Base-by-base conservation (phyloP, 176 grass and related monocot species). In the Panicum miliaceum region DNA sequence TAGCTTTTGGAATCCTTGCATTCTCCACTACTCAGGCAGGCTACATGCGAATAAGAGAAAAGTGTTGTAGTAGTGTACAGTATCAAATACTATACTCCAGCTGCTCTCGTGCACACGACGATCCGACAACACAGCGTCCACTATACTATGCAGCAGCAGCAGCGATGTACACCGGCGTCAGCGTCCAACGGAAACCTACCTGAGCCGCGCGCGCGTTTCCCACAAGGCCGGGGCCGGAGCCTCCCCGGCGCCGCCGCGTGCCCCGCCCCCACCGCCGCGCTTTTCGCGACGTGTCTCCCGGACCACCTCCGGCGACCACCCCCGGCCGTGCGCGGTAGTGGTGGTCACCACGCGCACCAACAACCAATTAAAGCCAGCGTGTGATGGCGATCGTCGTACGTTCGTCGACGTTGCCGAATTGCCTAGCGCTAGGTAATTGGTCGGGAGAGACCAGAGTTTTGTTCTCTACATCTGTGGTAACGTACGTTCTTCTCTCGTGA, bases 91-190 rank as follows among this genome's bases (percentile, higher is more conserved):
- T 34, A 37, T 19, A 23, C 11, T 20, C 19, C 5, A 9, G 25
- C 43, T 15, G 6, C n/a, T 46, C 22, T 46, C 41, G 6, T 48
- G 7, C 67, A 45, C 2, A 42, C 37, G 79, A n/a, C n/a, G n/a
- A n/a, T n/a, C n/a, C n/a, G n/a, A 82, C 79, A 71, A 59, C 79
- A 45, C 36, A 71, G 50, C 35, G 23, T 18, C 66, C 79, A 71
- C 66, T 82, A 56, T 7, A 9, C 15, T 5, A 58, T 25, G 29
- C 29, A 32, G n/a, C n/a, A n/a, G 10, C 8, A 46, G 12, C 9
- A 1, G 45, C 16, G 26, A 22, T 22, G 50, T 5, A 25, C 12
- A 32, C 25, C 27, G 23, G 37, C 46, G 36, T 59, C 81, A 73
- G 41, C 26, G 3, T 36, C 26, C 68, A 46, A 45, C 9, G 6